These are phyloP conservation scores for Phytophthora multivora DNA, from an alignment of 352 stramenopile genomes.

Conservation along the genomic window DNA sequence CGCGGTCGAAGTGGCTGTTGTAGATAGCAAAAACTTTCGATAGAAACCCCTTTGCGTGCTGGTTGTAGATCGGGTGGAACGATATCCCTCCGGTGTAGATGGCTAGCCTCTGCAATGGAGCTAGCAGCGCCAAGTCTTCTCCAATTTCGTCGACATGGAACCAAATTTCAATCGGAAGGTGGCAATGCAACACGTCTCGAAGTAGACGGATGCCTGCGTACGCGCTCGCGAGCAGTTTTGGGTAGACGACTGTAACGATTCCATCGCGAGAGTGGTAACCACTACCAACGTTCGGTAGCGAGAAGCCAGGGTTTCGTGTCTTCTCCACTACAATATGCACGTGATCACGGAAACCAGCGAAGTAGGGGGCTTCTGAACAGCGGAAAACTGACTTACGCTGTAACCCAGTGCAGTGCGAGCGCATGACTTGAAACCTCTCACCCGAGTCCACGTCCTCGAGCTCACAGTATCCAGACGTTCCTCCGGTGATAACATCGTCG, in stretches of 20 bases:
- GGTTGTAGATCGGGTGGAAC: constrained; percentile 25
- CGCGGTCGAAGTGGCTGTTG: constrained; percentile 39
- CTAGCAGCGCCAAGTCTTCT: not conserved
- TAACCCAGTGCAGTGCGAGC: constrained; percentile 24
- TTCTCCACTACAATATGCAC: constrained; percentile 11
- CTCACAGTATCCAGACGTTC: constrained; percentile 37
- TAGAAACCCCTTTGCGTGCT: constrained; percentile 33
- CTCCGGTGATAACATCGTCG: not conserved
- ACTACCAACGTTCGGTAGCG: constrained; percentile 1
- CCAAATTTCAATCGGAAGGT: constrained; percentile 53
- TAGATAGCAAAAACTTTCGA: constrained; percentile 50
- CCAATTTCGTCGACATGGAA: constrained; percentile 36
- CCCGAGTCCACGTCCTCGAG: constrained; percentile 25
- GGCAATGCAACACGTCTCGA: constrained; percentile 32
- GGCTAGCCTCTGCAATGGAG: constrained; percentile 27
- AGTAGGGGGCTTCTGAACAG: constrained; percentile 41
- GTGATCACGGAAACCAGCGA: constrained; percentile 27
- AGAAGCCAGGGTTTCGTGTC: not conserved
- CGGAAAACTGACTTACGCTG: constrained; percentile 27
- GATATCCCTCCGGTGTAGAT: constrained; percentile 13
- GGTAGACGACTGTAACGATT: constrained; percentile 49
- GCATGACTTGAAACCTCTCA: constrained; percentile 32
- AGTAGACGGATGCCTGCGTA: constrained; percentile 35
- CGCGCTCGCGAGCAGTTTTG: constrained; percentile 34
- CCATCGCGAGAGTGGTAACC: constrained; percentile 11